Percentiles rank a stretch among this genome's conserved stretches.
Conservation (phyloP, 2,329 filamentous ascomycete genomes). For the Mycosphaerella sp. region DNA sequence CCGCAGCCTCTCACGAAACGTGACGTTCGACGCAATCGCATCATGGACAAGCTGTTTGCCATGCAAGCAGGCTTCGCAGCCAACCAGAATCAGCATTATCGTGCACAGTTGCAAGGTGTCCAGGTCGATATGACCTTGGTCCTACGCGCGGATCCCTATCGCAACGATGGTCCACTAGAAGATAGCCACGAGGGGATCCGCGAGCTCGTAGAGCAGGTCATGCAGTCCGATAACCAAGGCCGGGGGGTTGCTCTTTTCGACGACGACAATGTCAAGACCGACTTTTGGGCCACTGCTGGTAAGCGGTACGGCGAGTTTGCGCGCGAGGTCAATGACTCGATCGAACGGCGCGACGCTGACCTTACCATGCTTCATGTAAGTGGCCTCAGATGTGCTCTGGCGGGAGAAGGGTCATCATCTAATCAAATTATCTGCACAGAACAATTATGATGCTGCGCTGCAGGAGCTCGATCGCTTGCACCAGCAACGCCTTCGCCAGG, state of each 20-base stretch:
- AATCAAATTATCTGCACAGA: slow-evolving; percentile 36
- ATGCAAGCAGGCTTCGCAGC: slow-evolving; percentile 72
- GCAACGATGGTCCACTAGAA: slow-evolving; percentile 58
- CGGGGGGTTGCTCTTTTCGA: slow-evolving; percentile 34
- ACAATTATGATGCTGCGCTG: slow-evolving; percentile 51
- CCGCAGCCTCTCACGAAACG: slow-evolving; percentile 63
- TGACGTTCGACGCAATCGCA: slow-evolving; percentile 79
- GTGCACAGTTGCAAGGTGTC: slow-evolving; percentile 84
- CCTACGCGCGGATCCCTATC: slow-evolving; percentile 75
- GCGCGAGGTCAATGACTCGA: slow-evolving; percentile 75
- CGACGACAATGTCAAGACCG: slow-evolving; percentile 57
- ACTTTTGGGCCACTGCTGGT: slow-evolving; percentile 59
- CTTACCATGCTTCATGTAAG: slow-evolving; percentile 74
- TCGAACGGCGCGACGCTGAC: slow-evolving; percentile 80
- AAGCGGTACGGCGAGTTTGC: slow-evolving; percentile 81
- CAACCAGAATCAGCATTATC: slow-evolving; percentile 76
- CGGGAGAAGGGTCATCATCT: not conserved
- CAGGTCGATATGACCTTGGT: slow-evolving; percentile 85
- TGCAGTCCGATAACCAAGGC: slow-evolving; percentile 20
- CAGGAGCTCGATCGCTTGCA: slow-evolving; percentile 52
- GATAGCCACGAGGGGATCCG: slow-evolving; percentile 60
- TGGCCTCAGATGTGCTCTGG: not conserved
- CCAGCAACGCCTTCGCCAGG: slow-evolving; percentile 55
- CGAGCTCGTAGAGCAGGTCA: slow-evolving; percentile 48
- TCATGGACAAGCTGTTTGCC: slow-evolving; percentile 69